Evolutionary conservation across 306 rosid genomes (phyloP).

Genomic region (Vigna radiata): DNA sequence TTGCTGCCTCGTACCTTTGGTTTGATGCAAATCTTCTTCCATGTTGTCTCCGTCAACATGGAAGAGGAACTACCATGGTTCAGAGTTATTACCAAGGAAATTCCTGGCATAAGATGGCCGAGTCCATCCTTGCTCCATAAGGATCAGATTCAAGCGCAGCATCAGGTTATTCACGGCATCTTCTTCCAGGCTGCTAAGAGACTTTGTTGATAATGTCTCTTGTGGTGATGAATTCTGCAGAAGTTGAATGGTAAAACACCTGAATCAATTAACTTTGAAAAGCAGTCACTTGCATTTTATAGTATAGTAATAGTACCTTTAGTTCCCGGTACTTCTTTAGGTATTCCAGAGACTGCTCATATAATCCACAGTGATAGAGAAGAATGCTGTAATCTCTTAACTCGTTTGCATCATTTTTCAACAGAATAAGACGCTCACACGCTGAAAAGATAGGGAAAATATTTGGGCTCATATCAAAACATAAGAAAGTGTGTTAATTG

Average conservation of each 20-base stretch:
- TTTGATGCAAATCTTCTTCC: constrained; percentile 4
- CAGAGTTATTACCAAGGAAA: constrained; percentile 70
- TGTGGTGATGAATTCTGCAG: constrained; percentile 58
- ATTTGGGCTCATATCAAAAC: constrained; percentile 28
- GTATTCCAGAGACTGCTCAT: constrained; percentile 67
- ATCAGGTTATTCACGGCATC: constrained; percentile 72
- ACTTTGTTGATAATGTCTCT: constrained; percentile 44
- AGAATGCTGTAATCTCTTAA: constrained; percentile 90
- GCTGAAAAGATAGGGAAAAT: constrained; percentile 59
- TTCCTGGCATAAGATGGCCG: constrained; percentile 57
- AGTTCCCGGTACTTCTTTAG: constrained; percentile 62
- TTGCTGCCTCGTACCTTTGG: not conserved
- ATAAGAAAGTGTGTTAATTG: not conserved
- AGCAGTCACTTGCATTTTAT: not conserved
- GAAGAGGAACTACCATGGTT: constrained; percentile 72
- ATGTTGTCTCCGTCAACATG: constrained; percentile 13
- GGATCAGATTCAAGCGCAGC: constrained; percentile 69
- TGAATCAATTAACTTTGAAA: constrained; percentile 32
- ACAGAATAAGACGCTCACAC: constrained; percentile 88
- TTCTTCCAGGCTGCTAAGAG: constrained; percentile 59
- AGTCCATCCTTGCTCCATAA: constrained; percentile 87
- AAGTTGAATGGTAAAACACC: not conserved
- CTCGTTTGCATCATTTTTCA: constrained; percentile 70
- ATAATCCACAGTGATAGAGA: constrained; percentile 90
- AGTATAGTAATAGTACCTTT: constrained; percentile 53